Evolutionary conservation across 2,329 filamentous ascomycete species (phyloP), one percentile per base, ranked within the genome.

Genomic region (Penicillium crustosum): DNA sequence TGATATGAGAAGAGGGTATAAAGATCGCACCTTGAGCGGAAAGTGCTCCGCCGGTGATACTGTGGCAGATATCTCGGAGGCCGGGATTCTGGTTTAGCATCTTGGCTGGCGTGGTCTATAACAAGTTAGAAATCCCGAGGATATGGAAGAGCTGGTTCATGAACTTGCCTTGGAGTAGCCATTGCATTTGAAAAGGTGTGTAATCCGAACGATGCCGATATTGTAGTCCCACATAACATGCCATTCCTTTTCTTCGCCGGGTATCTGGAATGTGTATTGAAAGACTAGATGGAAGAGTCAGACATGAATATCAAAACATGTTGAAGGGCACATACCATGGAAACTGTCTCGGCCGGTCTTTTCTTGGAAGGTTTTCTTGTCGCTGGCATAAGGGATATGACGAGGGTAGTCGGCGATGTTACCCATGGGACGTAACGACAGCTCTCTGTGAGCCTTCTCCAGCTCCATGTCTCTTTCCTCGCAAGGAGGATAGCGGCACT

Each of bases 161-260:
- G 13, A 38, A 68, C 80, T 70, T 72, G 92, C 93, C 86, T 99
- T 99, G 63, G 88, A 84, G 70, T 93, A 93, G 62, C 89, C 87
- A 72, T 88, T 88, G 64, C 90, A 92, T 74, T 96, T 96, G 83
- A 97, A 97, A 71, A 97, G 90, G 29, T 92, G 89, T 2, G 93
- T 97, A 75, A 96, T 95, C 61, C 93, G 88, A 61, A 97, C 93
- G 31, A 97, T 86, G 9, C 94, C 94, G 61, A 93, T 86, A 67
- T 95, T 93, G 78, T 97, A 97, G 75, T 99, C 94, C 94, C 94
- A 99, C 85, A 97, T 92, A 60, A 97, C 87, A 0, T 84, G 85
- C 72, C 89, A 93, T 52, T 84, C 81, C 61, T 81, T 82, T 2
- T 87, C 82, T 45, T 89, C 84, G 12, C 82, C 85, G 0, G 89